Evolutionary conservation across 495 filamentous ascomycete genomes (phyloP), one percentile per base, ranked within the genome.

Genomic region (Lasiosphaeria ovina): DNA sequence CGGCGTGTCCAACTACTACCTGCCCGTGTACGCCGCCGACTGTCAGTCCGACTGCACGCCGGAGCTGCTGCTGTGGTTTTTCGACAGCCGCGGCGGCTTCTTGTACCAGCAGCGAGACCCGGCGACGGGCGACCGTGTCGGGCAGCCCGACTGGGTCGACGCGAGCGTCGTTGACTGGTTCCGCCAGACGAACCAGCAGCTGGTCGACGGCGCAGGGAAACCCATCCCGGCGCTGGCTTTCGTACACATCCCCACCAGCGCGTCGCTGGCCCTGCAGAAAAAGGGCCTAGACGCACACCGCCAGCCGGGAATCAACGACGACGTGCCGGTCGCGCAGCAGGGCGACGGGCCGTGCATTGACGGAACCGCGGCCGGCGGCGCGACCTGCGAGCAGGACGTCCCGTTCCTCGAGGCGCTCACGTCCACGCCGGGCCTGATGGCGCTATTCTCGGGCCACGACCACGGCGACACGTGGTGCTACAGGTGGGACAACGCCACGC

Each of bases 1-100:
- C 4, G 89, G 89, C n/a, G 75, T 89, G 0, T 82, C 85, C 0
- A 91, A 92, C 62, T 91, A 91, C 65, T 89, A 84, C 61, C 72
- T 91, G 3, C 75, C 73, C 2, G 75, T 79, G 6, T 78, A 77
- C 45, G 59, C 64, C 0, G 33, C 57, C n/a, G 55, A 49, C 14
- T 76, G 76, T 57, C 32, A n/a, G 49, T 4, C 11, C 17, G n/a
- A 0, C 9, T 70, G 73, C 48, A 36, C 70, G 0, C 71, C 74
- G 0, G 71, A 70, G 11, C 72, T 87, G 11, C 62, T 92, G 3
- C 77, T 91, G 35, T 92, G 87, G 86, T 91, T 91, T 74, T 91
- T 92, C 65, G 89, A 92, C 68, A 83, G 79, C 55, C 79, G 80
- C 38, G 88, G 88, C 42, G 89, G 89, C 0, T 77, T 76, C 50